These are phyloP conservation scores for Aotearoamyces nothofagi DNA, from an alignment of 2,329 filamentous ascomycete species.

Conservation along the genomic window DNA sequence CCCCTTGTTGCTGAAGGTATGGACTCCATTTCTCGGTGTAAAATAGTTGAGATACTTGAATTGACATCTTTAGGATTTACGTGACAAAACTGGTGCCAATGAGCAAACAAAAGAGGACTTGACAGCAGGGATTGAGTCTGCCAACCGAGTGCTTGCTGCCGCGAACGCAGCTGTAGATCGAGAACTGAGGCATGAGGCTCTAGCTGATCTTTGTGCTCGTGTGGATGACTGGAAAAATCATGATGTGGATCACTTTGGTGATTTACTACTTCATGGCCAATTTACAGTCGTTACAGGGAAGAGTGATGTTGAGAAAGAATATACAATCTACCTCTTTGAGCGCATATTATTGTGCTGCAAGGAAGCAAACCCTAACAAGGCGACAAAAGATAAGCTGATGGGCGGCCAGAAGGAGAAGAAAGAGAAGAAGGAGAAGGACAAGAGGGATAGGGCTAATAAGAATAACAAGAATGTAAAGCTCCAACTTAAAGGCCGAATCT, in stretches of 20 bases:
- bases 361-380: constrained; percentile 75
- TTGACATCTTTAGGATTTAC: constrained; percentile 70
- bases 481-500: constrained; percentile 91
- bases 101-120: constrained; percentile 59
- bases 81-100: constrained; percentile 67
- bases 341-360: constrained; percentile 94
- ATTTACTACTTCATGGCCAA: constrained; percentile 73
- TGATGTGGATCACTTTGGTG: constrained; percentile 79
- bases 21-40: too few species aligned
- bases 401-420: constrained; percentile 55
- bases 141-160: constrained; percentile 65
- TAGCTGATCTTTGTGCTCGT: constrained; percentile 64
- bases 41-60: too few species aligned
- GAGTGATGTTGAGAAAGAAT: constrained; percentile 90
- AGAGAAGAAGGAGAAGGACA: constrained; percentile 58
- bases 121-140: constrained; percentile 60
- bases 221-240: constrained; percentile 98
- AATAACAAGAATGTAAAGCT: constrained; percentile 59
- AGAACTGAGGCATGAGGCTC: constrained; percentile 68
- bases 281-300: constrained; percentile 84
- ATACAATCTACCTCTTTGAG: constrained; percentile 95
- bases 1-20: constrained; percentile 71
- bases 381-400: constrained; percentile 56
- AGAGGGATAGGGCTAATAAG: constrained; percentile 53
- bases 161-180: constrained; percentile 87